These are phyloP conservation scores for Bruguiera hainesii DNA, from an alignment of 441 rosid genomes.

Conservation along the genomic window DNA sequence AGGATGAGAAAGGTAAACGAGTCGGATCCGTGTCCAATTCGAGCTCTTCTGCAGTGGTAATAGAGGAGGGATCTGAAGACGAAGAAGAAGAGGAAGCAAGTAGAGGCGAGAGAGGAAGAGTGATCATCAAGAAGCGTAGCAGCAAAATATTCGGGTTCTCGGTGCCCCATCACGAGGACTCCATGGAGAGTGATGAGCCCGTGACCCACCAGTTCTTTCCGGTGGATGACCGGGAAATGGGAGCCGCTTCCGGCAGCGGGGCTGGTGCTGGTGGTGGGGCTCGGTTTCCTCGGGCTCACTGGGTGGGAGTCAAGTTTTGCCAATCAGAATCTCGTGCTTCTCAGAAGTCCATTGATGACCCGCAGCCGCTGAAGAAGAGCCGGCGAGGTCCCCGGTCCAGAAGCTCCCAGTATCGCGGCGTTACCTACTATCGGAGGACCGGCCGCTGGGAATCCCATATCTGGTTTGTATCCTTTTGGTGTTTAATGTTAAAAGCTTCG, in stretches of 20 bases:
- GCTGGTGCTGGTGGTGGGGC: slow-evolving; percentile 14
- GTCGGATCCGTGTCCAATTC: slow-evolving; percentile 88
- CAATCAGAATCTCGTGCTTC: slow-evolving; percentile 61
- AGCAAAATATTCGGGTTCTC: slow-evolving; percentile 52
- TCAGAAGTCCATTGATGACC: slow-evolving; percentile 38
- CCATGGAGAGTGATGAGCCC: slow-evolving; percentile 31
- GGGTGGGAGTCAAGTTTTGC: slow-evolving; percentile 78
- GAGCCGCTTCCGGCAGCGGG: slow-evolving; percentile 13
- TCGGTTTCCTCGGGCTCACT: slow-evolving; percentile 61
- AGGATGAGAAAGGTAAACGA: slow-evolving; percentile 67
- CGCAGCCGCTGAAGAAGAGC: slow-evolving; percentile 84
- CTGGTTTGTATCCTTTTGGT: slow-evolving; percentile 39
- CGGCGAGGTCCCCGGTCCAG: slow-evolving; percentile 94
- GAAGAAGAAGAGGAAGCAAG: slow-evolving; percentile 38
- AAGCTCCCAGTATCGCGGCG: slow-evolving; percentile 97
- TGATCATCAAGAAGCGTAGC: slow-evolving; percentile 33
- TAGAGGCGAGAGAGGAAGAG: slow-evolving; percentile 14
- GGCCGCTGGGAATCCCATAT: slow-evolving; percentile 99
- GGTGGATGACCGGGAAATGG: slow-evolving; percentile 44
- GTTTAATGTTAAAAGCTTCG: not conserved
- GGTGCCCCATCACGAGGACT: slow-evolving; percentile 25
- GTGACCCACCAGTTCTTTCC: slow-evolving; percentile 75
- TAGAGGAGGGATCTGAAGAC: slow-evolving; percentile 84
- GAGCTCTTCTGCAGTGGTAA: slow-evolving; percentile 71
- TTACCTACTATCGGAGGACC: slow-evolving; percentile 95